phyloP scores from a whole-genome alignment of 768 basidiomycete genomes.

The Gelatoporia subvermispora region DNA sequence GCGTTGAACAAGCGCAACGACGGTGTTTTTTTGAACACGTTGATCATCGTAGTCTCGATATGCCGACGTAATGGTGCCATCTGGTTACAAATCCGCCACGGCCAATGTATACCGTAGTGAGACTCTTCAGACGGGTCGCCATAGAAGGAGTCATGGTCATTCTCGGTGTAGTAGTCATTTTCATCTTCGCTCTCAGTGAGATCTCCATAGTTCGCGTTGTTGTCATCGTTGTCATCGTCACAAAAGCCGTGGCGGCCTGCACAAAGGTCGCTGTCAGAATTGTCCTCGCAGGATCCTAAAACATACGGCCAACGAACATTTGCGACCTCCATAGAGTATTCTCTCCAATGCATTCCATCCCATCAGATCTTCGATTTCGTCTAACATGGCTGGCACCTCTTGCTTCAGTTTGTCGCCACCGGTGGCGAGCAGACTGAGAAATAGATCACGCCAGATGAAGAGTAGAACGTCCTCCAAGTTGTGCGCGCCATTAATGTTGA shows the following conservation, averaged over 20 bases:
- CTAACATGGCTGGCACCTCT: constrained; percentile 47
- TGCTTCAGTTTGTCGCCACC: constrained; percentile 25
- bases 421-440: constrained; percentile 48
- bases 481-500: constrained; percentile 43
- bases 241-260: constrained; percentile 14
- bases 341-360: constrained; percentile 49
- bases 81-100: constrained; percentile 34
- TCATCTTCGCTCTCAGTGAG: constrained; percentile 28
- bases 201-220: constrained; percentile 25
- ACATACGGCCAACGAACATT: constrained; percentile 26
- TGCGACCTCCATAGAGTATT: constrained; percentile 50
- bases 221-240: constrained; percentile 28
- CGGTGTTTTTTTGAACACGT: constrained; percentile 48
- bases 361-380: constrained; percentile 49
- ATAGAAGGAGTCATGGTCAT: constrained; percentile 11
- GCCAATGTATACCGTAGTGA: constrained; percentile 51
- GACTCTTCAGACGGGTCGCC: constrained; percentile 16
- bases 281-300: no score
- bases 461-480: constrained; percentile 42
- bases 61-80: constrained; percentile 36
- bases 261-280: background rate
- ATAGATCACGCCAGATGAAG: constrained; percentile 71
- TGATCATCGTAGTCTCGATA: constrained; percentile 40
- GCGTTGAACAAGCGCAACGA: constrained; percentile 40
- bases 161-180: constrained; percentile 14